These are phyloP conservation scores for Malus hybrid DNA, from an alignment of 331 rosid species.

Conservation along the genomic window DNA sequence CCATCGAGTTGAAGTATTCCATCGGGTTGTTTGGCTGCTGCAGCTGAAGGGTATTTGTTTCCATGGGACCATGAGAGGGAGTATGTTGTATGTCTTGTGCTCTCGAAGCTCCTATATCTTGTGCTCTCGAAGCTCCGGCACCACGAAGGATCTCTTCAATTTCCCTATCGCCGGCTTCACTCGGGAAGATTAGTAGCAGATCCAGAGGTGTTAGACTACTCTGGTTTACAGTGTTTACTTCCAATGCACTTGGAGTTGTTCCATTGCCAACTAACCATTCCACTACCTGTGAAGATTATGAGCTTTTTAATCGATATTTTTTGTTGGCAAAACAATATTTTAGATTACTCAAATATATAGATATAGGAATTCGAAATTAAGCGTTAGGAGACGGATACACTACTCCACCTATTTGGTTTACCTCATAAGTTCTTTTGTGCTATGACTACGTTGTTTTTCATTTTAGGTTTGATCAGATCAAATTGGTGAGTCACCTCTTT, in stretches of 20 bases:
- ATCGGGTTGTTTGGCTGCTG: not conserved
- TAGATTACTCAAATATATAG: not conserved
- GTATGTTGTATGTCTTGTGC: not conserved
- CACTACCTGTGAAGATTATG: slow-evolving; percentile 5
- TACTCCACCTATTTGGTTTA: too few species aligned
- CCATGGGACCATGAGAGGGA: not conserved
- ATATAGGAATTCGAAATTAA: not conserved
- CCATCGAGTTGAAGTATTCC: slow-evolving; percentile 18
- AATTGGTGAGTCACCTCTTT: too few species aligned
- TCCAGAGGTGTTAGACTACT: slow-evolving; percentile 25
- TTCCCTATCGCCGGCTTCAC: slow-evolving; percentile 29
- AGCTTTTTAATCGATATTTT: not conserved
- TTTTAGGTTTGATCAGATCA: too few species aligned
- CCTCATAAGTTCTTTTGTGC: not conserved
- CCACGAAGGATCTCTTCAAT: slow-evolving; percentile 6
- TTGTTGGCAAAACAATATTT: not conserved
- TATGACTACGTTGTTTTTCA: not conserved
- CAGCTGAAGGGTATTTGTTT: not conserved
- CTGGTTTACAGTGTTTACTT: slow-evolving; percentile 11
- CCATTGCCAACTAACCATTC: slow-evolving; percentile 12
- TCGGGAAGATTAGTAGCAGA: slow-evolving; percentile 18
- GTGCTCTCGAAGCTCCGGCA: not conserved
- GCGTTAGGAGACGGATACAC: too few species aligned
- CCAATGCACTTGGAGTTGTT: not conserved
- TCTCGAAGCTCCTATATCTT: not conserved